Evolutionary conservation across 2,329 filamentous ascomycete genomes (phyloP).

Genomic region (Pyrenophora seminiperda): DNA sequence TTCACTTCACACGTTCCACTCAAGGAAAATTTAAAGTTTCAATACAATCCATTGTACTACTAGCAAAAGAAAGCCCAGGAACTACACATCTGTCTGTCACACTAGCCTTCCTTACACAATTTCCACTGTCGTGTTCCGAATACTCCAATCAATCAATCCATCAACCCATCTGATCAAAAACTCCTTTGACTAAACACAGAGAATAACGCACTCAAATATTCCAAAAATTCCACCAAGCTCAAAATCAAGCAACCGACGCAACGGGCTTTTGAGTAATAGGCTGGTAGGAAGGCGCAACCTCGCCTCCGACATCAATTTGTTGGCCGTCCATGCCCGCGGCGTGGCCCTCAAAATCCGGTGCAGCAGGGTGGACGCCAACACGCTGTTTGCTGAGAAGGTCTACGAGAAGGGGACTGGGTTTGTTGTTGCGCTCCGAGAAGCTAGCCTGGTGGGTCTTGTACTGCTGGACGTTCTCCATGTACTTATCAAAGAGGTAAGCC

Average conservation of each 20-base stretch:
- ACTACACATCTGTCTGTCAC: too few relatives aligned
- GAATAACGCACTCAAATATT: not conserved
- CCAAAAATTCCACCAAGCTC: not conserved
- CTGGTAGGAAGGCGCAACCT: slow-evolving; percentile 41
- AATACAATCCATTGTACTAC: not conserved
- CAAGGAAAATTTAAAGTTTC: not conserved
- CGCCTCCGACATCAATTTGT: slow-evolving; percentile 34
- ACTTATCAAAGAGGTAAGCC: slow-evolving; percentile 94
- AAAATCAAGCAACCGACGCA: slow-evolving; percentile 35
- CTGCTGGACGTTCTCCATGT: slow-evolving; percentile 83
- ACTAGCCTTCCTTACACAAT: too few relatives aligned
- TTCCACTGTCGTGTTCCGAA: too few relatives aligned
- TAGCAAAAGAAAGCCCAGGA: not conserved
- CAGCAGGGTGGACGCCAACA: slow-evolving; percentile 71
- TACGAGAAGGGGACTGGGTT: slow-evolving; percentile 83
- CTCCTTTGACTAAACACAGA: slow-evolving; percentile 7
- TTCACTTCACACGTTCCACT: not conserved
- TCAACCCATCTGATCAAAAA: not conserved
- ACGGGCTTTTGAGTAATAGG: slow-evolving; percentile 39
- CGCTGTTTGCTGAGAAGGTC: slow-evolving; percentile 93
- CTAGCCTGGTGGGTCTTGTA: slow-evolving; percentile 84
- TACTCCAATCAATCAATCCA: not conserved
- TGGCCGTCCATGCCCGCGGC: slow-evolving; percentile 35
- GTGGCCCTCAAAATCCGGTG: slow-evolving; percentile 43
- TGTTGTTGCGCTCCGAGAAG: slow-evolving; percentile 79